These are phyloP conservation scores for Alternaria incomplexa DNA, from an alignment of 2,329 filamentous ascomycete species.

Conservation along the genomic window DNA sequence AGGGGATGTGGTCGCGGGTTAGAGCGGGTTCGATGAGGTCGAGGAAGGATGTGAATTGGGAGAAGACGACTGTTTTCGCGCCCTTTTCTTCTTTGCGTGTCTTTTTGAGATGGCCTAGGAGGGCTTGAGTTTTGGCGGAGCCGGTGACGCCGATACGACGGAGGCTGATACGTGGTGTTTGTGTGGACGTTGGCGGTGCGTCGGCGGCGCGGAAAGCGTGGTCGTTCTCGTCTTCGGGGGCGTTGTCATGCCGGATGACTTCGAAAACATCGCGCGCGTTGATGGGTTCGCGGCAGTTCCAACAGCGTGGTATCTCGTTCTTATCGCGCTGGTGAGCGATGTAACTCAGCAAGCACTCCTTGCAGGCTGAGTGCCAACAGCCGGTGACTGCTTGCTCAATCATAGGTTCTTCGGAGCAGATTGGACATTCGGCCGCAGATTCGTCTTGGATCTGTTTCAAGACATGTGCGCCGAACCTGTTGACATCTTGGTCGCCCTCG, in stretches of 20 bases:
- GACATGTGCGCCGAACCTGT: constrained; percentile 83
- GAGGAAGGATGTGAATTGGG: constrained; percentile 96
- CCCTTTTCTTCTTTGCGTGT: constrained; percentile 69
- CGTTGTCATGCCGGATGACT: constrained; percentile 79
- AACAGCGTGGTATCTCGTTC: constrained; percentile 78
- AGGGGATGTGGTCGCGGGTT: constrained; percentile 71
- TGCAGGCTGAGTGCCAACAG: constrained; percentile 98
- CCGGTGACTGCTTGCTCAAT: constrained; percentile 91
- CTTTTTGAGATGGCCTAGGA: constrained; percentile 75
- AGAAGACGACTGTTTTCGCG: constrained; percentile 92
- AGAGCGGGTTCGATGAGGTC: constrained; percentile 88
- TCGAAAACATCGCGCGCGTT: constrained; percentile 88
- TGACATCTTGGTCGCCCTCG: constrained; percentile 63
- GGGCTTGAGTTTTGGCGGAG: constrained; percentile 84
- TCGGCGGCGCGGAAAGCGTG: constrained; percentile 41
- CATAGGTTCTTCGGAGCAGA: constrained; percentile 96
- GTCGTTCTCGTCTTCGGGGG: constrained; percentile 50
- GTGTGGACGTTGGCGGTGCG: constrained; percentile 26
- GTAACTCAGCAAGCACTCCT: constrained; percentile 86
- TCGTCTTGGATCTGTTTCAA: constrained; percentile 91
- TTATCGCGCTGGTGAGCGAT: constrained; percentile 86
- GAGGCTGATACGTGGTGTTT: constrained; percentile 62
- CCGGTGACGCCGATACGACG: constrained; percentile 70
- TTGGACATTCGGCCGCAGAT: constrained; percentile 85
- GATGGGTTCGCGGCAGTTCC: constrained; percentile 85